phyloP scores from a whole-genome alignment of 2,329 filamentous ascomycete genomes.

The Neophaeococcomyces aloes region DNA sequence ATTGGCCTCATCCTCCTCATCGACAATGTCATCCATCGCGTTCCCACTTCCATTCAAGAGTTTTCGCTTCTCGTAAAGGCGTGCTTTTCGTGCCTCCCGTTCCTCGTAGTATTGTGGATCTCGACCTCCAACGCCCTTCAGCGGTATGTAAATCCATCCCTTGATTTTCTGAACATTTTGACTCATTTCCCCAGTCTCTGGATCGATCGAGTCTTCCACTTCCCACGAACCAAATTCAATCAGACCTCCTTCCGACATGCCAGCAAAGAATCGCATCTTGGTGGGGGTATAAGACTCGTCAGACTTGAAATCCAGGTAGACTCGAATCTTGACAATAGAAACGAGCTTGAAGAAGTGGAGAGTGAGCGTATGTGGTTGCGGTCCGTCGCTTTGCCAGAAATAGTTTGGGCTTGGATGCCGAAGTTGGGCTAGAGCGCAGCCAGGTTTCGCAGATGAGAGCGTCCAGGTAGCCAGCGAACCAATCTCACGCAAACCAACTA shows the following conservation, averaged over 20 bases:
- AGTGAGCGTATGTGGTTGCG: slow-evolving; percentile 53
- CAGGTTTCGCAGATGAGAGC: slow-evolving; percentile 52
- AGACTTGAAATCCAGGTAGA: slow-evolving; percentile 72
- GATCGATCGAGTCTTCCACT: slow-evolving; percentile 53
- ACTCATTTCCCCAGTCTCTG: slow-evolving; percentile 19
- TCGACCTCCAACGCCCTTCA: slow-evolving; percentile 49
- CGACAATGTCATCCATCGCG: slow-evolving; percentile 11
- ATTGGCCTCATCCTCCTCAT: slow-evolving; percentile 22
- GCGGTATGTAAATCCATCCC: slow-evolving; percentile 83
- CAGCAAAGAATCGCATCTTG: slow-evolving; percentile 77
- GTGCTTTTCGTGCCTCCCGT: slow-evolving; percentile 13
- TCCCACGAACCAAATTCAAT: slow-evolving; percentile 76
- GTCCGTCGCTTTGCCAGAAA: slow-evolving; percentile 59
- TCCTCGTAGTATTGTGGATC: slow-evolving; percentile 21
- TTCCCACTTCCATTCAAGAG: slow-evolving; percentile 17
- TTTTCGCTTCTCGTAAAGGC: slow-evolving; percentile 9
- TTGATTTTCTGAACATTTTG: slow-evolving; percentile 29
- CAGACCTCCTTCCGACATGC: slow-evolving; percentile 83
- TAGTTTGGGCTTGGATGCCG: slow-evolving; percentile 45
- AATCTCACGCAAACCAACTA: slow-evolving; percentile 46
- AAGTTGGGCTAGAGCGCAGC: slow-evolving; percentile 50
- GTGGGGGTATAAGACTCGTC: slow-evolving; percentile 97
- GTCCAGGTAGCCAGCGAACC: slow-evolving; percentile 57
- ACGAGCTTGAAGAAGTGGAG: slow-evolving; percentile 52
- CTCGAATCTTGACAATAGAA: slow-evolving; percentile 39